Evolutionary conservation across 2,329 filamentous ascomycete genomes (phyloP).

Genomic region (Penicillium sp.): DNA sequence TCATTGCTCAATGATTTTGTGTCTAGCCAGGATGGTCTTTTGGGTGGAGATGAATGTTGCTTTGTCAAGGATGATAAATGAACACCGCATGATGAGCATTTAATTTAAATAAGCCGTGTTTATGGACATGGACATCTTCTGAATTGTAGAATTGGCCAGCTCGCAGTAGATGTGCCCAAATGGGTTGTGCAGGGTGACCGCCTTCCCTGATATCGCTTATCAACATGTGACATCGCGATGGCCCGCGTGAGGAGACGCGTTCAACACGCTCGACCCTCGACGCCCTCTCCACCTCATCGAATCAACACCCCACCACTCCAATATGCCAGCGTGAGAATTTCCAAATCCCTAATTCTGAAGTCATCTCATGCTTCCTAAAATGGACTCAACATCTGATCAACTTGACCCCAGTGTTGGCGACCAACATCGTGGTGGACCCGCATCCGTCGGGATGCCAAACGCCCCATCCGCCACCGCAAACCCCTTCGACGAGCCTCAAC

Average conservation of each 20-base stretch:
- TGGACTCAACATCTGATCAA: conserved; percentile 26
- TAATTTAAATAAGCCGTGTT: no score
- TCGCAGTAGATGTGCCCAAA: no score
- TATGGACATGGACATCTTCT: no score
- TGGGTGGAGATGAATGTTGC: neutral
- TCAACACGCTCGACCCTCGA: conserved; percentile 16
- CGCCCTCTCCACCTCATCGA: conserved; percentile 7
- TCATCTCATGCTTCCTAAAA: neutral
- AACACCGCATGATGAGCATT: neutral
- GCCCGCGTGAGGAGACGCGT: conserved; percentile 29
- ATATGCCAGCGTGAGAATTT: conserved; percentile 54
- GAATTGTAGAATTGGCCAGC: no score
- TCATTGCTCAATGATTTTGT: conserved; percentile 66
- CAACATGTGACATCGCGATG: conserved; percentile 41
- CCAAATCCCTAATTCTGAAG: neutral
- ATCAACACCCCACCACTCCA: conserved; percentile 17
- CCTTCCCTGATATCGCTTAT: conserved; percentile 7
- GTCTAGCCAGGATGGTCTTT: neutral
- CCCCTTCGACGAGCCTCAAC: conserved; percentile 76
- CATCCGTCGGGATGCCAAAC: conserved; percentile 48
- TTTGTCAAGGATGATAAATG: conserved; percentile 2
- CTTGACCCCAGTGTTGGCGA: conserved; percentile 64
- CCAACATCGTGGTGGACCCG: conserved; percentile 59
- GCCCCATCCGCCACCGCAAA: conserved; percentile 58
- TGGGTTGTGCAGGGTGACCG: no score